Base-by-base conservation (phyloP, 1,139 yeast genomes). In the Kazachstania sp. region DNA sequence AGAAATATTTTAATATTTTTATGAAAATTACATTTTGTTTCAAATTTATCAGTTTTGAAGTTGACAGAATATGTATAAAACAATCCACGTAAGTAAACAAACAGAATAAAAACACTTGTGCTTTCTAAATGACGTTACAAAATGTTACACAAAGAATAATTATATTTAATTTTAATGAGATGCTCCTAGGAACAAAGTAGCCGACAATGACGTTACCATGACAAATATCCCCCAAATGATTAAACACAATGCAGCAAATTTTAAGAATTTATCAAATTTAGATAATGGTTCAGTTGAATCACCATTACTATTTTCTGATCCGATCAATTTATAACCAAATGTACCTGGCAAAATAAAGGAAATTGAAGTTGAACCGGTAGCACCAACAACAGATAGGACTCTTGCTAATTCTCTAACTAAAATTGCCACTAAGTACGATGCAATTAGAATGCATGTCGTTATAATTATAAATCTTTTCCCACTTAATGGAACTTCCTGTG, bases 341-440 rank as follows among this genome's bases (percentile, higher is more conserved):
- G 88, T 71, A 0, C 97, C 97, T 0, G 97, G 97, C 48, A 90
- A 73, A 45, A 90, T 88, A 64, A 90, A 90, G 15, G 96, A 86
- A 49, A 90, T 90, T 13, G 95, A 83, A 0, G 97, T 88, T 2
- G 95, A 86, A 0, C 97, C 97, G 0, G 97, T 90, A 2, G 95
- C 83, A 2, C 97, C 97, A 5, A 90, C 97, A 66, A 90, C 80
- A 4, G 96, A 95, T 52, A 90, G 72, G 36, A 92, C 95, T 49
- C 79, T 81, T 45, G 88, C 97, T 55, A 90, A 74, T 0, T 95
- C 86, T 1, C 76, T 73, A 6, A 90, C 94, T 1, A 82, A 68
- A 36, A 84, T 72, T 0, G 97, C 95, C n/a, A 86, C 75, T 18
- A 79, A 53, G 60, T 84, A 87, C 29, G 95, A 79, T 26, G 73